Conservation (phyloP, 2,329 filamentous ascomycete genomes). For the Aspergillus chevalieri region DNA sequence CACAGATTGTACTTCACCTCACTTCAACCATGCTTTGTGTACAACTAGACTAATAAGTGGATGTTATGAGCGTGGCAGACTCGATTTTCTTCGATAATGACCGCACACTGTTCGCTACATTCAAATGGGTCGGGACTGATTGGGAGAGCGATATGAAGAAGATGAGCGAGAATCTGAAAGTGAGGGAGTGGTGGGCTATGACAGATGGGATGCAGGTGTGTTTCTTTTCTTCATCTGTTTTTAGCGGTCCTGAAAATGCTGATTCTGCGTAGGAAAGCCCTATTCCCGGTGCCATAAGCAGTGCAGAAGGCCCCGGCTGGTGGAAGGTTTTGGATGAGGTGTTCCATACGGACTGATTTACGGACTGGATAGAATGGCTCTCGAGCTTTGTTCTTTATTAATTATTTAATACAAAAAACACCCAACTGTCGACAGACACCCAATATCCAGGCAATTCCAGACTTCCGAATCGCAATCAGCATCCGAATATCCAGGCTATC, state of each 20-base stretch:
- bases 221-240: background rate
- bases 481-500: constrained; percentile 1
- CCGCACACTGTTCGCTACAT: constrained; percentile 64
- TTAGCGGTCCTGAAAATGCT: background rate
- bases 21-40: background rate
- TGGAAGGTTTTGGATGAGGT: constrained; percentile 33
- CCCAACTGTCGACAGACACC: background rate
- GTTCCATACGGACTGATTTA: constrained; percentile 23
- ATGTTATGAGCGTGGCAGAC: constrained; percentile 41
- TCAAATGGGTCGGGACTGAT: constrained; percentile 72
- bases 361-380: background rate
- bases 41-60: background rate
- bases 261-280: constrained; percentile 22
- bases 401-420: background rate
- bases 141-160: constrained; percentile 68
- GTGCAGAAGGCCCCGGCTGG: constrained; percentile 31
- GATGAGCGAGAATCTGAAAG: constrained; percentile 66
- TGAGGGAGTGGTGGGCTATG: constrained; percentile 75
- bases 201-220: constrained; percentile 66
- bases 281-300: constrained; percentile 25
- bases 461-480: constrained; percentile 2
- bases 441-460: constrained; percentile 2
- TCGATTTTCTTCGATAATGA: constrained; percentile 66
- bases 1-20: constrained; percentile 54
- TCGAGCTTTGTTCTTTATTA: background rate